Base-by-base conservation (phyloP, 1,139 yeast genomes). In the Protomyces inundatus region DNA sequence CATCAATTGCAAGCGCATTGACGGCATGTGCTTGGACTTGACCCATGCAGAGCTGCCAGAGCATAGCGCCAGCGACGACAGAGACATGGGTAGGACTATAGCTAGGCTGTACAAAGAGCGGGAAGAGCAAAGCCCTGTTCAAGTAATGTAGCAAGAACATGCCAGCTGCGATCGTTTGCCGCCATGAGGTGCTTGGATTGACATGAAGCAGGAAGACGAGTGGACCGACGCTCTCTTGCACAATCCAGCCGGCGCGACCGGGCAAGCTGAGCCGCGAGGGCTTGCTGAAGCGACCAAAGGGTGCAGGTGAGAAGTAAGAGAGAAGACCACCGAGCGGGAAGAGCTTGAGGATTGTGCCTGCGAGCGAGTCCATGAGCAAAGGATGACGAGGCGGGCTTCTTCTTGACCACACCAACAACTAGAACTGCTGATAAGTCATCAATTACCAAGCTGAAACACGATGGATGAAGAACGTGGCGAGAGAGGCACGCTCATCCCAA, bases 171-270 rank as follows among this genome's bases (percentile, higher is more conserved):
- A 58, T 9, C 6, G 12, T 37, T 16, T 61, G 56, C 12, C 3
- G n/a, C 50, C 50, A 42, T 42, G 30, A 6, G 16, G 9, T 23
- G 14, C 16, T n/a, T 32, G 5, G 35, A 16, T 36, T 6, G 45
- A 7, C 34, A n/a, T 3, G 36, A 6, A 61, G 23, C 6, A 56
- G 32, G 40, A 61, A 64, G 10, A 55, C 50, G 4, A 55, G n/a
- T 1, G 66, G 66, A 7, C 59, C 60, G 9, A 65, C 57, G 36
- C 58, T 39, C 48, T 65, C 66, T 59, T 64, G 65, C 10, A 54
- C 9, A 14, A 65, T 34, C 64, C 65, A 65, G 3, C 54, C 63
- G 10, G 46, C 16, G n/a, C 60, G 53, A 14, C 66, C 66, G 14
- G 56, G 48, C 40, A 65, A 6, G 35, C 12, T 37, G 37, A 39